Evolutionary conservation across 257 asterid genomes (phyloP).

Genomic region (Salvia miltiorrhiza): DNA sequence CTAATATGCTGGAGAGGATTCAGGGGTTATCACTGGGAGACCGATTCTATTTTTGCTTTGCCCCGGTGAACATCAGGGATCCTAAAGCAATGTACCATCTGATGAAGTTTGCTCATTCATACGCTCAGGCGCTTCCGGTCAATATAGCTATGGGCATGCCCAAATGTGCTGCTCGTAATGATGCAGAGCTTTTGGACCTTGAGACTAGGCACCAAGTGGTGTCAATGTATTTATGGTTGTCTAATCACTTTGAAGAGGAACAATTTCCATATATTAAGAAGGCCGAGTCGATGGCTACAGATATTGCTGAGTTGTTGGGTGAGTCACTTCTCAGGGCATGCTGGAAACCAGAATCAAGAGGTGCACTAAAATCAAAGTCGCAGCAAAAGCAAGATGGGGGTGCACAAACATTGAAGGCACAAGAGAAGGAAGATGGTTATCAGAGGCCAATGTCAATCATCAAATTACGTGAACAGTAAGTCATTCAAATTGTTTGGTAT

Average conservation of each 20-base stretch:
- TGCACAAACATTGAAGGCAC: constrained; percentile 37
- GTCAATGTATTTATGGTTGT: constrained; percentile 91
- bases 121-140: constrained; percentile 74
- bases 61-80: constrained; percentile 83
- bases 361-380: constrained; percentile 36
- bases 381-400: constrained; percentile 44
- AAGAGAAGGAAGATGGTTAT: constrained; percentile 51
- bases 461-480: constrained; percentile 46
- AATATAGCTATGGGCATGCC: constrained; percentile 91
- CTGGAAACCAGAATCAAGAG: constrained; percentile 90
- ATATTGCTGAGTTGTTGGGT: constrained; percentile 75
- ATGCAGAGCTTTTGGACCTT: constrained; percentile 91
- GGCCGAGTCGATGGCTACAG: constrained; percentile 84
- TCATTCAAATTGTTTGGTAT: constrained; percentile 9
- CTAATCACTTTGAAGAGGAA: constrained; percentile 77
- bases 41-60: constrained; percentile 90
- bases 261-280: constrained; percentile 69
- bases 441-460: constrained; percentile 65
- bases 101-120: constrained; percentile 66
- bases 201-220: constrained; percentile 90
- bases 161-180: constrained; percentile 68
- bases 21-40: constrained; percentile 77
- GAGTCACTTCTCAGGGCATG: constrained; percentile 66
- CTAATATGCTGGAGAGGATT: constrained; percentile 79
- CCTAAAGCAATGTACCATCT: constrained; percentile 95